These are phyloP conservation scores for Populus simonii DNA, from an alignment of 345 rosid species.

Conservation along the genomic window DNA sequence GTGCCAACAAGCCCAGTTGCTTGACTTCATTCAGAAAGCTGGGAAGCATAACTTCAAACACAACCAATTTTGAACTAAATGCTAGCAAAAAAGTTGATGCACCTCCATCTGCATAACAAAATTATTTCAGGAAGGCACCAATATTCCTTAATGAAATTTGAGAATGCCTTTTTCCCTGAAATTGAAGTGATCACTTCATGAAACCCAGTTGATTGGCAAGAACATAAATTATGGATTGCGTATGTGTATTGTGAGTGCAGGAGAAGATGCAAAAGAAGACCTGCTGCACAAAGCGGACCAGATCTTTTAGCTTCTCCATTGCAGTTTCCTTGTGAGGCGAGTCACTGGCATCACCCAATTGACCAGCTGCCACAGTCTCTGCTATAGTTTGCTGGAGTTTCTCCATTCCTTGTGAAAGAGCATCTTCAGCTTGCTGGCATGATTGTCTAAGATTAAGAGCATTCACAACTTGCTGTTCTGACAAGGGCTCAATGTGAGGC, in stretches of 20 bases:
- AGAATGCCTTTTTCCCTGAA: background rate
- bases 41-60: background rate
- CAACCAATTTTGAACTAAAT: background rate
- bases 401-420: conserved; percentile 90
- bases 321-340: conserved; percentile 58
- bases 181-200: background rate
- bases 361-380: conserved; percentile 62
- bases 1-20: background rate
- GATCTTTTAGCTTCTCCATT: conserved; percentile 66
- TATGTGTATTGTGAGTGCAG: background rate
- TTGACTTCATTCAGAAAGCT: background rate
- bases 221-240: background rate
- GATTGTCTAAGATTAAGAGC: conserved; percentile 51
- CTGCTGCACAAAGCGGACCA: conserved; percentile 81
- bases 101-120: background rate
- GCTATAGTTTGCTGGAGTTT: conserved; percentile 72
- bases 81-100: background rate
- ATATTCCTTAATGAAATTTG: background rate
- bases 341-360: conserved; percentile 51
- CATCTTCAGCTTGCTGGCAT: conserved; percentile 98
- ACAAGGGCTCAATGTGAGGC: conserved; percentile 68
- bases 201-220: background rate
- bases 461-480: conserved; percentile 54
- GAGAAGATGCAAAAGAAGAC: conserved; percentile 31
- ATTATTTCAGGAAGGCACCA: background rate